Conservation (phyloP, 148 eudicot genomes). For the Persicaria tinctoria region DNA sequence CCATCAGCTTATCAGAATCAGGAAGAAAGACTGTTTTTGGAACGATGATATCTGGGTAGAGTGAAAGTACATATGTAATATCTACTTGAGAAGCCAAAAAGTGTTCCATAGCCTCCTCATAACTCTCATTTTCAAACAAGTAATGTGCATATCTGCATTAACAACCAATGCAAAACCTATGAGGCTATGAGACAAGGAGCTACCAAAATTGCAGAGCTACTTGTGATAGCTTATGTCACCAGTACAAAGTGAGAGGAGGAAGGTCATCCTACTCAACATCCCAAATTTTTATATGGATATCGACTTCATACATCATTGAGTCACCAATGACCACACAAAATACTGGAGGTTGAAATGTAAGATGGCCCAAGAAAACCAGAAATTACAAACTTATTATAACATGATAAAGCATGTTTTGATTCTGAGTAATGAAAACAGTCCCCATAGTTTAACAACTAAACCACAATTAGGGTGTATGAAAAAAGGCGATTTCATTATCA, state of each 20-base stretch:
- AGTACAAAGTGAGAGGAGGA: not conserved
- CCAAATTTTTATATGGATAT: not conserved
- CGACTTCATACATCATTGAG: not conserved
- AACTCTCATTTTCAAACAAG: conserved; percentile 91
- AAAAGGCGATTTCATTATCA: too few relatives aligned
- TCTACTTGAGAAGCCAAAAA: conserved; percentile 92
- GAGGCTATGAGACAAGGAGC: not conserved
- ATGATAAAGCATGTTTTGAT: not conserved
- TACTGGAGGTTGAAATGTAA: not conserved
- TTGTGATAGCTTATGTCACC: not conserved
- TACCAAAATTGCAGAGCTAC: not conserved
- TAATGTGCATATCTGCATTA: conserved; percentile 82
- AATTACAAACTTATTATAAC: not conserved
- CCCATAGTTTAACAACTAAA: not conserved
- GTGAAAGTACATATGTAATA: conserved; percentile 81
- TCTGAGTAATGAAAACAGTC: not conserved
- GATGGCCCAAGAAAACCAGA: not conserved
- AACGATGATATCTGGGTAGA: conserved; percentile 74
- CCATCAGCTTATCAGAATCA: conserved; percentile 72
- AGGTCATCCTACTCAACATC: not conserved
- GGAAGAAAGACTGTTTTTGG: conserved; percentile 65
- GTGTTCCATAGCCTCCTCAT: conserved; percentile 98
- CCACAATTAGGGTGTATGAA: not conserved
- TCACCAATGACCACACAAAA: not conserved
- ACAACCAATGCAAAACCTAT: not conserved